Base-by-base conservation (phyloP, 768 basidiomycete species). In the Hygrocybe punicea region DNA sequence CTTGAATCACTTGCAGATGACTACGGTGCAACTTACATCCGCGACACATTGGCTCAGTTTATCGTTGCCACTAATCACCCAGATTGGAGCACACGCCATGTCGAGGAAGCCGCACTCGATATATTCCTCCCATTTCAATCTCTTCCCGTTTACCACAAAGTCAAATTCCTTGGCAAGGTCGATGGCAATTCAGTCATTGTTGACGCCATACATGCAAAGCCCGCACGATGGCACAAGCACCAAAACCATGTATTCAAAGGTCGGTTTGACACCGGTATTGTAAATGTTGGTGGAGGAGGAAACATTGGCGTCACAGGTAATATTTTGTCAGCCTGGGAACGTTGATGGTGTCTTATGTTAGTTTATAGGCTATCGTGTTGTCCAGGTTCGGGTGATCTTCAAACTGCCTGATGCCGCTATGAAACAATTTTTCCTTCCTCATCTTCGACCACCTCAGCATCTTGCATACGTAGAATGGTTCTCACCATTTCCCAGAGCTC, bases 381-480 rank as follows among this genome's bases (percentile, higher is more conserved):
- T 51, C 13, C 65, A 58, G 24, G 55, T 69, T 8, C 63, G 62
- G 5, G 65, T 68, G 8, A 48, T 71, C 2, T 71, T 71, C 47
- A 58, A 57, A 11, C 51, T 69, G 5, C 62, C 67, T 39, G 21
- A 55, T 10, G 51, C 53, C 9, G 45, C 49, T 8, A 42, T 44
- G 34, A 46, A 52, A 8, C 14, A 48, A n/a, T 47, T 65, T 16
- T 60, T 63, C 23, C 53, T 37, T n/a, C 23, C 47, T 39, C 35
- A 34, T 10, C 44, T 60, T 24, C 39, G 25, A 25, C 45, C 60
- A 16, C 54, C 52, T 9, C 6, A 60, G 14, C 61, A 66, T 42
- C 60, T 70, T 8, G 67, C 66, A 5, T 69, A 68, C 51, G 59
- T 69, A 4, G 63, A 69, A 49, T 69, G 69, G 69, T 69, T 60